Evolutionary conservation across 2,329 filamentous ascomycete species (phyloP), one percentile per base, ranked within the genome.

Genomic region (Sporothrix humicola): DNA sequence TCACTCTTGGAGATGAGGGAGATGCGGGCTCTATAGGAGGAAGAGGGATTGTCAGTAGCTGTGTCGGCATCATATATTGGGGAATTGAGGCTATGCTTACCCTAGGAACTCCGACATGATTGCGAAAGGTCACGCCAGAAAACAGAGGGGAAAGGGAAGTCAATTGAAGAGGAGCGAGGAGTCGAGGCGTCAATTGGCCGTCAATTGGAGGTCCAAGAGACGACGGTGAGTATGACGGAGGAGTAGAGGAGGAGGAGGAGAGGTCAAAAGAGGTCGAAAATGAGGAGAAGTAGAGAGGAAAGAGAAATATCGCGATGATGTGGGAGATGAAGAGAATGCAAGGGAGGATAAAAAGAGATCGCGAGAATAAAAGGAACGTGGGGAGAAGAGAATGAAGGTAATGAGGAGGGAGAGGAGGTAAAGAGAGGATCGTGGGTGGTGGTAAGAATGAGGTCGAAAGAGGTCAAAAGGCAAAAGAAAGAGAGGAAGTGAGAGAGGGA

Each of bases 1-100:
- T 76, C 74, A 52, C 74, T 76, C 69, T 76, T 76, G 15, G 76
- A 77, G 46, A 77, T 77, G n/a, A 77, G 73, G 10, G 75, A 76
- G 42, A 77, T 77, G 61, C 73, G 74, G 23, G 76, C 75, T 72
- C 76, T 77, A 54, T 20, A 12, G n/a, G 48, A 56, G 37, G 17
- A 15, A 12, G 7, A 13, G 2, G 12, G 5, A 10, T 7, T 26
- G 63, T 72, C 46, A 73, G 72, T n/a, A 71, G 56, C 56, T 56
- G 63, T 52, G n/a, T 48, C 20, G n/a, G n/a, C n/a, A n/a, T n/a
- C n/a, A n/a, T 52, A 26, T 23, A 7, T 23, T 3, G 12, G 9
- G 15, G 50, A 42, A 46, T 31, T 20, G 42, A 20, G 8, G 37
- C 52, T 66, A 12, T 31, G 23, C 74, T 50, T 73, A 77, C 76